Conservation (phyloP, 441 rosid species). For the Geranium incanum region DNA sequence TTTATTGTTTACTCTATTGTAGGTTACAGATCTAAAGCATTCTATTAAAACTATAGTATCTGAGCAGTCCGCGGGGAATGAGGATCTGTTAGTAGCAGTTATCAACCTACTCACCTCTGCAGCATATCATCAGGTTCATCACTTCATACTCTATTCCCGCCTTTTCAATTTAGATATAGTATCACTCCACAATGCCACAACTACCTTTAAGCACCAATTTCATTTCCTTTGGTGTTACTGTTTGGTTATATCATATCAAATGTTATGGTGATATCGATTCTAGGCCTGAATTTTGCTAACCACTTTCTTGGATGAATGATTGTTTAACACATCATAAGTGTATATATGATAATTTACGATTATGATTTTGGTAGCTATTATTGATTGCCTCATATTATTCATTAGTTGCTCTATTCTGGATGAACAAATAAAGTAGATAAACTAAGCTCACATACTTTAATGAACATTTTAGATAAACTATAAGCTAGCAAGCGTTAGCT, state of each 20-base stretch:
- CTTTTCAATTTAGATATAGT: background rate
- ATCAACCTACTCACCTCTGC: conserved; percentile 61
- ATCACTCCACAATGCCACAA: background rate
- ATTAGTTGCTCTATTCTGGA: background rate
- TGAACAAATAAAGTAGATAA: background rate
- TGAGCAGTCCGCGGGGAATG: conserved; percentile 46
- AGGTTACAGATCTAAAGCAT: conserved; percentile 59
- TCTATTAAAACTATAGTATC: conserved; percentile 37
- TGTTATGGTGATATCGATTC: background rate
- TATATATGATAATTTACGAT: background rate
- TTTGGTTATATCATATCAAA: background rate
- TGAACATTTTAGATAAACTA: background rate
- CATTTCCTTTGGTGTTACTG: background rate
- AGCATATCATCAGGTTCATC: conserved; percentile 73
- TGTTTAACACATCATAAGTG: background rate
- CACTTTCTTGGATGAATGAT: background rate
- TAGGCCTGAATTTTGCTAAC: background rate
- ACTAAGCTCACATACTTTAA: background rate
- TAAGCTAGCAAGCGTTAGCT: background rate
- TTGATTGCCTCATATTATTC: background rate
- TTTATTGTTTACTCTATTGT: conserved; percentile 28
- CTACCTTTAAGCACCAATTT: background rate
- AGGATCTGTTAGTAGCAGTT: conserved; percentile 54
- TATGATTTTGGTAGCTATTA: background rate
- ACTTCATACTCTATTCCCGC: background rate